These are phyloP conservation scores for Microcos paniculata DNA, from an alignment of 345 rosid genomes.

Conservation along the genomic window DNA sequence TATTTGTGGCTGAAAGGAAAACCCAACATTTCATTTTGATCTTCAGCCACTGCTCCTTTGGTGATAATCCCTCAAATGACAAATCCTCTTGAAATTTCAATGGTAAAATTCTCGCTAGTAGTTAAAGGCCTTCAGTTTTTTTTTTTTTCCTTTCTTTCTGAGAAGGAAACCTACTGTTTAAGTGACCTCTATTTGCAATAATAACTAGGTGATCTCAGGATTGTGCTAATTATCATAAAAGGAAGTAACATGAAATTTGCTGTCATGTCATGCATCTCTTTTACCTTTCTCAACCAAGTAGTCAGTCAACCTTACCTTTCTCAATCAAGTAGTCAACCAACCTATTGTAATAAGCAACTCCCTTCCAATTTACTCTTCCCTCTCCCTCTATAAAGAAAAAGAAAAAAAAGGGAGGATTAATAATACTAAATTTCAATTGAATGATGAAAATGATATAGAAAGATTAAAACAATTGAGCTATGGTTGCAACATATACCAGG, in stretches of 20 bases:
- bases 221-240: background rate
- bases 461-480: background rate
- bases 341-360: constrained; percentile 58
- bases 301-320: constrained; percentile 40
- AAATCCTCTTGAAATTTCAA: too few species aligned
- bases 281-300: constrained; percentile 46
- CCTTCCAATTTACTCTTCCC: constrained; percentile 53
- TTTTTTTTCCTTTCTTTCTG: background rate
- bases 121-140: background rate
- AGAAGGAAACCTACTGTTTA: background rate
- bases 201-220: background rate
- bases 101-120: background rate
- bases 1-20: background rate
- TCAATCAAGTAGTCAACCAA: constrained; percentile 46
- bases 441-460: background rate
- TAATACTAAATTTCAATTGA: background rate
- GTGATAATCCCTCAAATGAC: too few species aligned
- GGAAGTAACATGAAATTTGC: background rate
- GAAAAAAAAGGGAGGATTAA: background rate
- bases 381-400: constrained; percentile 43
- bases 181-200: background rate
- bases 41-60: too few species aligned
- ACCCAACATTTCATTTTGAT: background rate
- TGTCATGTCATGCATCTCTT: background rate
- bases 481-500: constrained; percentile 38